These are phyloP conservation scores for Ogataea sp. DNA, from an alignment of 805 yeast species.

Conservation along the genomic window DNA sequence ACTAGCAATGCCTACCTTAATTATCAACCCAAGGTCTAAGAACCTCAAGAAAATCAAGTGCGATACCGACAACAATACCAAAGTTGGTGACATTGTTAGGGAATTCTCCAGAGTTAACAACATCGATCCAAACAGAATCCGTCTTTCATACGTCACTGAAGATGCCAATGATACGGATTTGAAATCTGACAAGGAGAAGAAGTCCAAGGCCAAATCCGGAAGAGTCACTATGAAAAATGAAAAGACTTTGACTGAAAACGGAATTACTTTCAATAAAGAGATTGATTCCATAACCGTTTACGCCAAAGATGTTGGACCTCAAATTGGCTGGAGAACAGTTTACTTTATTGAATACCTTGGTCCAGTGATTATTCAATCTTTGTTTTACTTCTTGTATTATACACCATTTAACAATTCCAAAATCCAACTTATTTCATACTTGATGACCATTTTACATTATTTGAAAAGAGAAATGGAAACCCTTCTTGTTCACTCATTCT, in stretches of 20 bases:
- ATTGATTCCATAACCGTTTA: conserved; percentile 35
- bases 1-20: conserved; percentile 35
- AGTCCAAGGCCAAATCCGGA: conserved; percentile 20
- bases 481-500: conserved; percentile 73
- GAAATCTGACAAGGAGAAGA: no score
- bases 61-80: conserved; percentile 28
- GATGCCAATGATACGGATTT: no score
- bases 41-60: conserved; percentile 40
- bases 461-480: conserved; percentile 87
- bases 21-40: conserved; percentile 55
- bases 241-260: conserved; percentile 38
- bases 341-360: conserved; percentile 84
- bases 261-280: conserved; percentile 26
- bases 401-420: conserved; percentile 32
- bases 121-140: conserved; percentile 41
- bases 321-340: conserved; percentile 88
- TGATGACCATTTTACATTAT: conserved; percentile 65
- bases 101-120: conserved; percentile 31
- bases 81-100: conserved; percentile 29
- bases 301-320: conserved; percentile 90
- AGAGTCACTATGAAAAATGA: conserved; percentile 37
- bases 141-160: conserved; percentile 36
- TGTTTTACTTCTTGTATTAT: conserved; percentile 44
- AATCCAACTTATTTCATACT: conserved; percentile 47
- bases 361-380: conserved; percentile 73